Evolutionary conservation across 2,329 filamentous ascomycete species (phyloP).

Genomic region (Sporothrix globosa): DNA sequence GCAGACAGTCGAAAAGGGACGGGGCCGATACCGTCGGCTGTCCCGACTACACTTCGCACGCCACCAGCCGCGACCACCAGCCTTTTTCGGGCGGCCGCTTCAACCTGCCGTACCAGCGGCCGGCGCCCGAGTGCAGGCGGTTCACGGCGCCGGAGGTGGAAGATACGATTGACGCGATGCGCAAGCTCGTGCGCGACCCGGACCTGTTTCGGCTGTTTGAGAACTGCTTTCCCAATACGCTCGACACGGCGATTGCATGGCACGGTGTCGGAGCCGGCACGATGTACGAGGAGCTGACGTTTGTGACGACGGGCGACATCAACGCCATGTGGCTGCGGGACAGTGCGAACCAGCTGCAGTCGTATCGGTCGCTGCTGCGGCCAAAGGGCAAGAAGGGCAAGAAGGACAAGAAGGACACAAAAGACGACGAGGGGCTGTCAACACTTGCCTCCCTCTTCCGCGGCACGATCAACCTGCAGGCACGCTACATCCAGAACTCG

Average conservation of each 20-base stretch:
- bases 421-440: constrained; percentile 40
- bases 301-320: constrained; percentile 56
- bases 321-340: constrained; percentile 78
- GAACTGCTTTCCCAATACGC: constrained; percentile 74
- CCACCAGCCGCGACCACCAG: constrained; percentile 39
- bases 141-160: constrained; percentile 73
- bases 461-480: constrained; percentile 67
- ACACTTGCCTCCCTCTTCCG: constrained; percentile 63
- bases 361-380: constrained; percentile 60
- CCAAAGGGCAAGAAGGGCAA: constrained; percentile 38
- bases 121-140: constrained; percentile 68
- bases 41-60: constrained; percentile 41
- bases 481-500: constrained; percentile 61
- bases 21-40: not conserved
- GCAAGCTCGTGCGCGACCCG: constrained; percentile 42
- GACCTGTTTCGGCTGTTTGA: constrained; percentile 76
- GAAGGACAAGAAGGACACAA: constrained; percentile 52
- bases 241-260: constrained; percentile 44
- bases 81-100: constrained; percentile 42
- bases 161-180: constrained; percentile 59
- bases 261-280: constrained; percentile 53
- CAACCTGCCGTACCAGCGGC: constrained; percentile 52
- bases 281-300: constrained; percentile 66
- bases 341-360: constrained; percentile 69
- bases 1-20: not conserved